Base-by-base conservation (phyloP, 1,284 basidiomycete genomes). In the Phenoliferia sp. region DNA sequence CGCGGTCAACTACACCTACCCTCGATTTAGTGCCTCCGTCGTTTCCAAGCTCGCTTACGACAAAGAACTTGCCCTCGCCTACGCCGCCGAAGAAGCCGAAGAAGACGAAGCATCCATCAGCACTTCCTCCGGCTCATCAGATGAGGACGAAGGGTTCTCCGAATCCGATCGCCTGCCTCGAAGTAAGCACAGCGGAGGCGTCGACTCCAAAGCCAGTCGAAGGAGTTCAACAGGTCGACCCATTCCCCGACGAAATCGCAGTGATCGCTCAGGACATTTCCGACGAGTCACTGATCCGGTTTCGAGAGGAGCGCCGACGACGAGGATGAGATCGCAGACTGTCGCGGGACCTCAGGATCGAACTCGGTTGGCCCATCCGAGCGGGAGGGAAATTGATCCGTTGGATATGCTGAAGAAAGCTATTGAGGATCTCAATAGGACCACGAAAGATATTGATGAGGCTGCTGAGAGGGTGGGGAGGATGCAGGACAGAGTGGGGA, bases 401-500 rank as follows among this genome's bases (percentile, higher is more conserved):
- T 52, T 67, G 31, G 34, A 6, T 3, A 26, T 59, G 1, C 65
- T 67, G 26, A 62, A 48, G 31, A 29, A 39, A 19, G 61, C 57
- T 5, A 16, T 63, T 26, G 57, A 32, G 16, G 65, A 67, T 22
- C 34, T 67, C 22, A 29, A 32, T 9, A 29, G 31, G 28, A 28
- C 36, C 34, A 32, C 61, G 2, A 52, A 22, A 22, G 58, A 44
- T 26, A 32, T 67, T 26, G 65, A 67, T 5, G 34, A 26, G 12
- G 61, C 36, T 7, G 61, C 52, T 22, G 36, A 39, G 26, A 19
- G 34, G 16, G 44, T 67, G 4, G 35, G 26, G 16, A n/a, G 3
- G n/a, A 26, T 36, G 33, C 65, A 67, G 58, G 61, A 62, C 5
- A 16, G 44, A 17, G 61, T 67, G 55, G 65, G 54, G 10, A 26